phyloP scores from a whole-genome alignment of 83 land plant genomes.

The Thuja plicata region DNA sequence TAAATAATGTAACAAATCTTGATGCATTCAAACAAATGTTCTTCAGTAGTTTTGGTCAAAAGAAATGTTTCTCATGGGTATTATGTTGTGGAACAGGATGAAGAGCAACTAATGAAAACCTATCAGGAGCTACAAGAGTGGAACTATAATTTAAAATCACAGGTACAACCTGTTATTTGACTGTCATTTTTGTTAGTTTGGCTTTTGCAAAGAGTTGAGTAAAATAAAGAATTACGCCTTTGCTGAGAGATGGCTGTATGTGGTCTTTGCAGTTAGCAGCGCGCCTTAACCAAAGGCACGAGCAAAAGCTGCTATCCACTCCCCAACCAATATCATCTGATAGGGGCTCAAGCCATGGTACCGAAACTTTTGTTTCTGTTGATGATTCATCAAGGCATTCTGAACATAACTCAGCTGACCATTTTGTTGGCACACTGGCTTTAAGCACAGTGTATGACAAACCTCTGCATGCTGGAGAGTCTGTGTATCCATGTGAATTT shows the following conservation, averaged over 20 bases:
- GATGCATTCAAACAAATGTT: too few relatives aligned
- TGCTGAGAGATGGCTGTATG: too few relatives aligned
- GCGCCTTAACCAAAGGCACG: neutral
- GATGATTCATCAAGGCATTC: neutral
- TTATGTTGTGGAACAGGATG: too few relatives aligned
- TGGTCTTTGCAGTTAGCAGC: neutral
- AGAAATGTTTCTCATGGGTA: too few relatives aligned
- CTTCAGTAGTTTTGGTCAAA: too few relatives aligned
- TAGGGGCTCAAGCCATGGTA: neutral
- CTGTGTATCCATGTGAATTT: neutral
- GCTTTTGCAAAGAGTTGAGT: too few relatives aligned
- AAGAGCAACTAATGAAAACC: too few relatives aligned
- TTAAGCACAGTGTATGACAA: too few relatives aligned
- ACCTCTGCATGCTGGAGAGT: neutral
- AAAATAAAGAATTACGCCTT: neutral
- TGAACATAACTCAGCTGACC: neutral
- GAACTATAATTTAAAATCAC: neutral
- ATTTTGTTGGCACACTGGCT: neutral
- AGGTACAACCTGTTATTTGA: too few relatives aligned
- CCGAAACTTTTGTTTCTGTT: neutral
- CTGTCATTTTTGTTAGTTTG: neutral
- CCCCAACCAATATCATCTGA: neutral
- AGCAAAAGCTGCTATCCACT: constrained; percentile 1
- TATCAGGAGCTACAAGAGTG: neutral
- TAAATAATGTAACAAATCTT: too few relatives aligned